phyloP scores from a whole-genome alignment of 2,329 filamentous ascomycete genomes.

The Exophiala bonariae region DNA sequence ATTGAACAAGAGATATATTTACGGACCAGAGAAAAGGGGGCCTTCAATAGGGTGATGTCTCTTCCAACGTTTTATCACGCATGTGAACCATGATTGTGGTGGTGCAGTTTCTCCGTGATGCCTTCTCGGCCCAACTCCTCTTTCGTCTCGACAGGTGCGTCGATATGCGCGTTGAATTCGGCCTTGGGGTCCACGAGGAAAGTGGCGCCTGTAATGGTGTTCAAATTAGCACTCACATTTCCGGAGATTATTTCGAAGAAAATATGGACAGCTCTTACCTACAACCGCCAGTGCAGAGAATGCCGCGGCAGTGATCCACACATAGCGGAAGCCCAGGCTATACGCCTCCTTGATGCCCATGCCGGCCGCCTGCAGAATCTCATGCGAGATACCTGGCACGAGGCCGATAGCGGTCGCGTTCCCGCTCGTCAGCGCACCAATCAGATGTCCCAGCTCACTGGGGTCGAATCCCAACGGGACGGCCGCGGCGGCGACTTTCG shows the following conservation, averaged over 20 bases:
- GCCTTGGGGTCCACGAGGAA: slow-evolving; percentile 11
- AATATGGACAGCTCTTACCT: slow-evolving; percentile 5
- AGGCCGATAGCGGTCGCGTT: slow-evolving; percentile 2
- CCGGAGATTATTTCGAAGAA: no score
- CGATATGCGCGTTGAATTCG: slow-evolving; percentile 14
- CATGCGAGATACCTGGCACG: slow-evolving; percentile 4
- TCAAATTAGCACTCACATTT: background rate
- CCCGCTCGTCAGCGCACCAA: slow-evolving; percentile 4
- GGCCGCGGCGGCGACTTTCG: slow-evolving; percentile 6
- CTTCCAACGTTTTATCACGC: no score
- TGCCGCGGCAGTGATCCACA: slow-evolving; percentile 13
- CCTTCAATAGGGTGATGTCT: no score
- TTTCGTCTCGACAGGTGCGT: slow-evolving; percentile 8
- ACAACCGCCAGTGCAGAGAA: slow-evolving; percentile 8
- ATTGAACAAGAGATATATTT: no score
- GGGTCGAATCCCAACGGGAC: slow-evolving; percentile 10
- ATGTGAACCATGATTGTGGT: background rate
- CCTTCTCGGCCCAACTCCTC: background rate
- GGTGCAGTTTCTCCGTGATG: background rate
- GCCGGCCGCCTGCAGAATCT: slow-evolving; percentile 6
- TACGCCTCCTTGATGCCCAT: slow-evolving; percentile 8
- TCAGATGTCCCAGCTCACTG: background rate
- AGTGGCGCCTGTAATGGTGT: background rate
- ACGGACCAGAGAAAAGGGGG: no score
- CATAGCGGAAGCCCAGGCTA: slow-evolving; percentile 4